phyloP scores from a whole-genome alignment of 2,329 filamentous ascomycete species.

The Metarhizium brunneum region DNA sequence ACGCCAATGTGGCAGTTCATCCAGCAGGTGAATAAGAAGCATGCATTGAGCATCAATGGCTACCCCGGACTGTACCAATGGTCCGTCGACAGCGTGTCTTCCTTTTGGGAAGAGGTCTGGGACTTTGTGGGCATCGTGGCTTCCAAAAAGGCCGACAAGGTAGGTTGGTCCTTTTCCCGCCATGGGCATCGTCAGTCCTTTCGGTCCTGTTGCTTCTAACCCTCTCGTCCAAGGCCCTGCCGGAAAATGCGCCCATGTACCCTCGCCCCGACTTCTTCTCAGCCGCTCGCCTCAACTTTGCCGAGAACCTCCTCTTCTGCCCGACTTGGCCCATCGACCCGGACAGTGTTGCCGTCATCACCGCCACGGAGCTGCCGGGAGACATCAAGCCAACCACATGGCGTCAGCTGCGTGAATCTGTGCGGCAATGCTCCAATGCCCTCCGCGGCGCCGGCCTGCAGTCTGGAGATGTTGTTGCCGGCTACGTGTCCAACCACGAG shows the following conservation, averaged over 20 bases:
- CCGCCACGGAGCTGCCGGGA: slow-evolving; percentile 63
- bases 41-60: slow-evolving; percentile 49
- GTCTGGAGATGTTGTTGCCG: slow-evolving; percentile 48
- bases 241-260: slow-evolving; percentile 62
- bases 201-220: background rate
- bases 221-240: slow-evolving; percentile 49
- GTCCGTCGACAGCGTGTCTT: slow-evolving; percentile 67
- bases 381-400: slow-evolving; percentile 55
- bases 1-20: slow-evolving; percentile 69
- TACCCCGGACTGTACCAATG: slow-evolving; percentile 76
- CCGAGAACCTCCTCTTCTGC: slow-evolving; percentile 87
- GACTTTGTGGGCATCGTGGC: slow-evolving; percentile 68
- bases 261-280: slow-evolving; percentile 81
- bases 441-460: slow-evolving; percentile 57
- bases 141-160: slow-evolving; percentile 51
- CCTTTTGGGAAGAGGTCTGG: slow-evolving; percentile 85
- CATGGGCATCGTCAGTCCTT: too few species aligned
- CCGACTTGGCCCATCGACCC: slow-evolving; percentile 36
- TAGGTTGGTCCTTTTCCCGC: slow-evolving; percentile 22
- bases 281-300: slow-evolving; percentile 77
- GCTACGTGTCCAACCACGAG: slow-evolving; percentile 82
- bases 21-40: slow-evolving; percentile 56
- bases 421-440: slow-evolving; percentile 62
- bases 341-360: slow-evolving; percentile 62
- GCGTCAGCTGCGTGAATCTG: slow-evolving; percentile 69